Evolutionary conservation across 768 basidiomycete genomes (phyloP), one percentile per base, ranked within the genome.

Genomic region (Rhodotorula kratochvilovae): DNA sequence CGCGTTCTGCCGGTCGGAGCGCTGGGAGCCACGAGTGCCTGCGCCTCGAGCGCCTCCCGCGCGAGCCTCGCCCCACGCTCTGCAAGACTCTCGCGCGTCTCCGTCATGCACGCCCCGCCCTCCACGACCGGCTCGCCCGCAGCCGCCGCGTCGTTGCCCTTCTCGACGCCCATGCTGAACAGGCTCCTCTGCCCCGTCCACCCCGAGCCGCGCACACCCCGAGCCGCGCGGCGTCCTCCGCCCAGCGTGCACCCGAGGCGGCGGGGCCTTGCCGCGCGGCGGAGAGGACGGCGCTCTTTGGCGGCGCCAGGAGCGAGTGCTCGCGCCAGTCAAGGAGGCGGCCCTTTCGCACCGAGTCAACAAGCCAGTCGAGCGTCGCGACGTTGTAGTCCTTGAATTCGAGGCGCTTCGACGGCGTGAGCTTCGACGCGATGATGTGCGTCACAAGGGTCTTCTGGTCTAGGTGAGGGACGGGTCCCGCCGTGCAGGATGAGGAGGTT

Each of bases 361-460:
- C 83, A 17, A 99, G 84, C 96, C 96, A 99, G 67, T 88, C 88
- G 0, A 93, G 92, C 57, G 83, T 84, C 50, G 89, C 92, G 27
- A 98, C 89, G 79, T 93, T 96, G 89, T 95, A 90, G 53, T 88
- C 80, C 79, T 88, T 85, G 80, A 93, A 97, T 76, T 95, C 92
- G 31, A 86, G 86, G 55, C 92, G 85, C 81, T 98, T 99, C 54
- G 88, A 87, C 0, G 91, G 89, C 0, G 95, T 97, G 55, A 99
- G 85, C 42, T 90, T 89, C 73, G 89, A 89, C 7, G 96, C 95
- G 61, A 99, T 83, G 76, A 99, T 88, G 79, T 96, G 93, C 1
- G 93, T 95, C 5, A 84, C 88, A 67, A 78, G 91, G 87, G 89
- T 89, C 81, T 91, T 89, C 81, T 85, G 86, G 81, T 89, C 89